These are phyloP conservation scores for Xylariaceae sp. DNA, from an alignment of 2,329 filamentous ascomycete genomes.

Conservation along the genomic window DNA sequence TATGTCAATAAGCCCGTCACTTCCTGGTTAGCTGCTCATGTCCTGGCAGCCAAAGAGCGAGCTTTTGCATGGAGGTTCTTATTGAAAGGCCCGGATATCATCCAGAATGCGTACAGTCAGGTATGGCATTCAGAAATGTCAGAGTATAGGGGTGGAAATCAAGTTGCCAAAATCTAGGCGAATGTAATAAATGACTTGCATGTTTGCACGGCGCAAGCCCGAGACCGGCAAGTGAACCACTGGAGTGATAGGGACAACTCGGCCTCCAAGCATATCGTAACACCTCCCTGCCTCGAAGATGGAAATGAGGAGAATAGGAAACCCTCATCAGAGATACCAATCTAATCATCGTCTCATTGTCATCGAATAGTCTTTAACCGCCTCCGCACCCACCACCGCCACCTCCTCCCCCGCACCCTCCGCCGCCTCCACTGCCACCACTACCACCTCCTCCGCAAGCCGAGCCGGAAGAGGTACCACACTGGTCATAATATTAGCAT, in stretches of 20 bases:
- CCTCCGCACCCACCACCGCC: neutral
- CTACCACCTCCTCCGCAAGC: conserved; percentile 28
- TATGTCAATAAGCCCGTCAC: too few relatives aligned
- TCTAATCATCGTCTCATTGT: neutral
- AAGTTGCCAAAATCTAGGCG: too few relatives aligned
- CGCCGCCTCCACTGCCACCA: conserved; percentile 14
- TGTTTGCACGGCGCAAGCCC: too few relatives aligned
- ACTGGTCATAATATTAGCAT: conserved; percentile 13
- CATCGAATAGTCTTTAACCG: neutral
- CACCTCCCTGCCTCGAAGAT: too few relatives aligned
- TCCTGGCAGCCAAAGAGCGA: neutral
- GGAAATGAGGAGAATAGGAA: too few relatives aligned
- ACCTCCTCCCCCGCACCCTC: neutral
- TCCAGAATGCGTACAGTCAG: neutral
- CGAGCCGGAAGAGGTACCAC: conserved; percentile 15
- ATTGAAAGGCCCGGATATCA: neutral
- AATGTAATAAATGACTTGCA: too few relatives aligned
- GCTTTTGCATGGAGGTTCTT: neutral
- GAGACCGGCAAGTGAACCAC: too few relatives aligned
- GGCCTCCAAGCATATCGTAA: too few relatives aligned
- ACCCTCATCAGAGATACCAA: too few relatives aligned
- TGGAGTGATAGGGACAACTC: too few relatives aligned
- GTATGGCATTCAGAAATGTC: neutral
- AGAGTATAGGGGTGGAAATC: neutral
- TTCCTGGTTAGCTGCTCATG: neutral